Conservation (phyloP, 2,329 filamentous ascomycete genomes). For the Aureobasidium sp. region DNA sequence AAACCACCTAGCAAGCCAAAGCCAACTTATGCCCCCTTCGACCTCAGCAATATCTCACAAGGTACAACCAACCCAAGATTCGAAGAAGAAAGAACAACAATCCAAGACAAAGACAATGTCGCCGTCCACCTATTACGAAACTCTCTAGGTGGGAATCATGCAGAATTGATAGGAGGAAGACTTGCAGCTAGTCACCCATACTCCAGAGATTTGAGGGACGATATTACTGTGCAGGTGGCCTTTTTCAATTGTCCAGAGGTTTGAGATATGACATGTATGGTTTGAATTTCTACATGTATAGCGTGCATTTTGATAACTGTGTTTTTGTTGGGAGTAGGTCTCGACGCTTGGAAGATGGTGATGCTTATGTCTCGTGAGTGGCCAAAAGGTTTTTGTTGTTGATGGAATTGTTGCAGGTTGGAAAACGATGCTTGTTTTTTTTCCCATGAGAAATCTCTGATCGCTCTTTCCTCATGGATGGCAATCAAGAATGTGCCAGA, state of each 20-base stretch:
- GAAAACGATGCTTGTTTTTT: too few species aligned
- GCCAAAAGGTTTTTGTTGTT: too few species aligned
- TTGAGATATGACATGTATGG: too few species aligned
- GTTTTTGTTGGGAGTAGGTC: too few species aligned
- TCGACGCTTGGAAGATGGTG: too few species aligned
- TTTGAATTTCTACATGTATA: too few species aligned
- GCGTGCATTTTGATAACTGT: too few species aligned
- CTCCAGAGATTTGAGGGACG: conserved; percentile 37
- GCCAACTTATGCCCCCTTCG: conserved; percentile 14
- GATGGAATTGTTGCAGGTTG: too few species aligned
- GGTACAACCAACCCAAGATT: conserved; percentile 33
- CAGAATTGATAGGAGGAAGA: conserved; percentile 31
- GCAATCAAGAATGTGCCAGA: too few species aligned
- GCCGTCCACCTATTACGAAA: conserved; percentile 45
- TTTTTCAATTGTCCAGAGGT: conserved; percentile 32
- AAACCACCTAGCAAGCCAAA: conserved; percentile 15
- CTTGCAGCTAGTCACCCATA: conserved; percentile 27
- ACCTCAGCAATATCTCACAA: conserved; percentile 32
- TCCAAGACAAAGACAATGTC: conserved; percentile 36
- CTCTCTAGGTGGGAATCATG: conserved; percentile 41
- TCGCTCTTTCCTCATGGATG: too few species aligned
- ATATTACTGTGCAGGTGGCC: conserved; percentile 44
- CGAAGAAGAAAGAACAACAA: conserved; percentile 29
- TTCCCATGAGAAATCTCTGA: too few species aligned
- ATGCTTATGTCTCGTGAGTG: too few species aligned